A percentile compares a stretch with the other conserved stretches of the same genome.
Conservation (phyloP, 2,329 filamentous ascomycete species). For the Coccinonectria pachysandricola region DNA sequence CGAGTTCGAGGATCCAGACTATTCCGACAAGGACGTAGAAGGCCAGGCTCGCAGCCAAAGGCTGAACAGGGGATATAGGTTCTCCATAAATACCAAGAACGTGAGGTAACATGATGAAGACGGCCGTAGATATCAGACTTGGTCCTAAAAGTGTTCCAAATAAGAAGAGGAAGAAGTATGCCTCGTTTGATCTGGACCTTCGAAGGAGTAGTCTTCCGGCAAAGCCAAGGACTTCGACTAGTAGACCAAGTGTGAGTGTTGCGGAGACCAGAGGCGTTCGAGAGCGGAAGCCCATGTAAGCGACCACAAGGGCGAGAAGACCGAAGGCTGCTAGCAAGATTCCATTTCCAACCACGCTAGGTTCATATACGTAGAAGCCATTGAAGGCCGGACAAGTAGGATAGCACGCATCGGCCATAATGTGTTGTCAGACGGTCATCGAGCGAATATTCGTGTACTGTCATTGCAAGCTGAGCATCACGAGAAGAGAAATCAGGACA, state of each 20-base stretch:
- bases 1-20: slow-evolving; percentile 26
- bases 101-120: slow-evolving; percentile 36
- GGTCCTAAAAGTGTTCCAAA: slow-evolving; percentile 38
- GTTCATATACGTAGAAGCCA: slow-evolving; percentile 29
- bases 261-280: slow-evolving; percentile 31
- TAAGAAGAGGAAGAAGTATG: slow-evolving; percentile 33
- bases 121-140: slow-evolving; percentile 32
- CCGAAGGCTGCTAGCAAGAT: slow-evolving; percentile 31
- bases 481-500: slow-evolving; percentile 6
- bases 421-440: slow-evolving; percentile 12
- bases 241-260: slow-evolving; percentile 29
- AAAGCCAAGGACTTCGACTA: slow-evolving; percentile 36
- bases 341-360: slow-evolving; percentile 29
- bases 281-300: slow-evolving; percentile 29
- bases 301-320: slow-evolving; percentile 26
- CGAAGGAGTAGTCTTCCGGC: slow-evolving; percentile 34
- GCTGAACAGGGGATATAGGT: slow-evolving; percentile 26
- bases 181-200: slow-evolving; percentile 20
- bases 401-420: slow-evolving; percentile 27
- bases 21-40: slow-evolving; percentile 26
- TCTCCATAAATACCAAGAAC: slow-evolving; percentile 37
- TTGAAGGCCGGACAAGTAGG: slow-evolving; percentile 24
- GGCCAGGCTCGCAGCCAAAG: slow-evolving; percentile 23
- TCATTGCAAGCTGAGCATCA: slow-evolving; percentile 16
- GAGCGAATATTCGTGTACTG: slow-evolving; percentile 8